phyloP scores from a whole-genome alignment of 2,329 filamentous ascomycete species.

The Penicillium occitanis region DNA sequence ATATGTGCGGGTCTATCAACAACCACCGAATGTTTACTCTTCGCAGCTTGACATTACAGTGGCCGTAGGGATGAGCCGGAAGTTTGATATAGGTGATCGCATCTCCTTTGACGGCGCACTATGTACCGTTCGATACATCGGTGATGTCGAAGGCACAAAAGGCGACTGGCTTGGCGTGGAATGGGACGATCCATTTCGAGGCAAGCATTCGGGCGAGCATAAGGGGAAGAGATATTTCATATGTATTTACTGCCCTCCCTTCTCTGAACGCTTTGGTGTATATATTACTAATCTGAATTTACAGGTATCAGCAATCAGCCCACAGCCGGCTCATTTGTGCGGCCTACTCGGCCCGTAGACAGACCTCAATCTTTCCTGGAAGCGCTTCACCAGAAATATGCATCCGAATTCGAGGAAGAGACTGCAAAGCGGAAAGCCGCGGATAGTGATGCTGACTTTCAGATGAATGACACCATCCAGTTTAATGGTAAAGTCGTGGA shows the following conservation, averaged over 20 bases:
- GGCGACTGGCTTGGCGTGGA: constrained; percentile 91
- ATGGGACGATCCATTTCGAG: constrained; percentile 85
- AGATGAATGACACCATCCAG: constrained; percentile 59
- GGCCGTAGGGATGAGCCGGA: constrained; percentile 30
- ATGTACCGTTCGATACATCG: constrained; percentile 84
- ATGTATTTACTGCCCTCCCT: constrained; percentile 57
- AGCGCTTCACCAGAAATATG: constrained; percentile 82
- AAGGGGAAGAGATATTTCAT: constrained; percentile 77
- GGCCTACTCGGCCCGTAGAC: constrained; percentile 71
- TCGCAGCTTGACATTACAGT: not conserved
- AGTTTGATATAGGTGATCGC: constrained; percentile 65
- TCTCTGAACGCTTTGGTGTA: not conserved
- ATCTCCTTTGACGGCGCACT: constrained; percentile 73
- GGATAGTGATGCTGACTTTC: constrained; percentile 3
- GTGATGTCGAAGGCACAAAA: constrained; percentile 70
- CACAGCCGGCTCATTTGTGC: constrained; percentile 82
- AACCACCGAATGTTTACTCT: not conserved
- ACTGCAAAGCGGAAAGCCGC: constrained; percentile 16
- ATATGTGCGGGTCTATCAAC: constrained; percentile 2
- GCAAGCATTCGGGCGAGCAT: constrained; percentile 87
- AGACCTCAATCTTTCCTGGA: constrained; percentile 70
- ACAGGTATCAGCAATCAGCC: constrained; percentile 61
- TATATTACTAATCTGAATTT: constrained; percentile 2
- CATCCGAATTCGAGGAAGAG: constrained; percentile 54
- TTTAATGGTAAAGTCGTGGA: constrained; percentile 81